Base-by-base conservation (phyloP, 164 flowering plant species). In the Berberis thunbergii region DNA sequence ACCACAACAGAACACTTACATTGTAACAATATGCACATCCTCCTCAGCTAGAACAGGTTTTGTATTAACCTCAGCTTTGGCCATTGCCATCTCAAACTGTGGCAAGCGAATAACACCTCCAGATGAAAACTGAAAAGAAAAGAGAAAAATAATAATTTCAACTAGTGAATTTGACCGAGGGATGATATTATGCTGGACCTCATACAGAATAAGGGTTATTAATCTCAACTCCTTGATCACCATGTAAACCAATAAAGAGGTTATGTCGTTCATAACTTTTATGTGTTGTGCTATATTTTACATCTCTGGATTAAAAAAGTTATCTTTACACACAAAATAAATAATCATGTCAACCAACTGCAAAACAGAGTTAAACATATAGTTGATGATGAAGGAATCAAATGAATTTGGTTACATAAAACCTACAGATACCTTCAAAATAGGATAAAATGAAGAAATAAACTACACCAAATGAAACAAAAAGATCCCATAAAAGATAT, bases 51-150 rank as follows among this genome's bases (percentile, higher is more conserved):
- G 81, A 71, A 91, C 86, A 67, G 97, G 99, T 74, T 81, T 95
- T 64, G 66, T 78, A 70, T 89, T 91, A 40, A 79, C 94, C 70
- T 91, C 97, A 54, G 89, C 77, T 76, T 81, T 89, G 54, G 96
- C 83, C 92, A 91, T 88, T 62, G 75, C 76, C 97, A 95, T 89
- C 75, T 95, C 99, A 82, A 95, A 95, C 78, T 69, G 90, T 59
- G 97, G 99, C 77, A 95, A 75, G 65, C 92, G 86, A 78, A 89
- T 69, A 57, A 86, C 73, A 54, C 96, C 99, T 10, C 84, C 96
- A 72, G 92, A 84, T 64, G 99, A 95, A 72, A 95, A 84, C 97
- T 95, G 73, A 75, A 67, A 70, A 48, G 72, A 49, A 64, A 70
- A 70, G 48, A 45, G n/a, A 6, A 11, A 57, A 63, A 0, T 2